These are phyloP conservation scores for Stemphylium lycopersici DNA, from an alignment of 2,329 filamentous ascomycete genomes.

Conservation along the genomic window DNA sequence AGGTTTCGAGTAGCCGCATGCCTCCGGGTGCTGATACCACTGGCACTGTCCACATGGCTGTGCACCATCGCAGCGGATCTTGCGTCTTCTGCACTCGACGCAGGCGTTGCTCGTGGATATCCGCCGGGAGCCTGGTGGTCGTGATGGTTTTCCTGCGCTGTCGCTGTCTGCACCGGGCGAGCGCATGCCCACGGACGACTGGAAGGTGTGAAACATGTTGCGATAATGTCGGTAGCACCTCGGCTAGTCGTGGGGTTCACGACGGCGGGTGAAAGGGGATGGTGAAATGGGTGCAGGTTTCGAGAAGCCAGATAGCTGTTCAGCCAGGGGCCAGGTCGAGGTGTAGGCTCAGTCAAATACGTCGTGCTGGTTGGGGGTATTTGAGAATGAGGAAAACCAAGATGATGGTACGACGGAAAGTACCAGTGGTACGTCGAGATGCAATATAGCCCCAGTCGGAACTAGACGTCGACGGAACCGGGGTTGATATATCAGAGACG, in stretches of 20 bases:
- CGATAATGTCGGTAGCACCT: background rate
- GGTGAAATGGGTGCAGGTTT: conserved; percentile 3
- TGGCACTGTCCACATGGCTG: conserved; percentile 83
- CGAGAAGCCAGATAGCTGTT: conserved; percentile 12
- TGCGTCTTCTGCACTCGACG: conserved; percentile 78
- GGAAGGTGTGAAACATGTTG: conserved; percentile 56
- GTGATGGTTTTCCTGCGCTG: conserved; percentile 43
- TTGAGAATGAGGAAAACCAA: conserved; percentile 12
- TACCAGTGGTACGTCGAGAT: conserved; percentile 11
- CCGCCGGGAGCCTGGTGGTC: conserved; percentile 48
- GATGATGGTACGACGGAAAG: conserved; percentile 13
- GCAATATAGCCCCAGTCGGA: conserved; percentile 21
- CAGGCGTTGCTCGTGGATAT: conserved; percentile 67
- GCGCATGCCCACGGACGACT: conserved; percentile 43
- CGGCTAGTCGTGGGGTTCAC: conserved; percentile 1
- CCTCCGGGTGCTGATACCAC: conserved; percentile 78
- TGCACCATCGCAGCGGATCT: conserved; percentile 82
- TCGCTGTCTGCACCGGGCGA: conserved; percentile 44
- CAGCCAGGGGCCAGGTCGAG: conserved; percentile 15
- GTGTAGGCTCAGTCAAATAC: conserved; percentile 11
- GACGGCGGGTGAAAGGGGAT: conserved; percentile 1
- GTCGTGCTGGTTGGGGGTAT: conserved; percentile 5
- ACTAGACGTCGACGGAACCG: conserved; percentile 14
- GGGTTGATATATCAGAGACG: conserved; percentile 26
- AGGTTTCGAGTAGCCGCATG: conserved; percentile 82